Evolutionary conservation across 768 basidiomycete genomes (phyloP).

Genomic region (Hypholoma sublateritium): DNA sequence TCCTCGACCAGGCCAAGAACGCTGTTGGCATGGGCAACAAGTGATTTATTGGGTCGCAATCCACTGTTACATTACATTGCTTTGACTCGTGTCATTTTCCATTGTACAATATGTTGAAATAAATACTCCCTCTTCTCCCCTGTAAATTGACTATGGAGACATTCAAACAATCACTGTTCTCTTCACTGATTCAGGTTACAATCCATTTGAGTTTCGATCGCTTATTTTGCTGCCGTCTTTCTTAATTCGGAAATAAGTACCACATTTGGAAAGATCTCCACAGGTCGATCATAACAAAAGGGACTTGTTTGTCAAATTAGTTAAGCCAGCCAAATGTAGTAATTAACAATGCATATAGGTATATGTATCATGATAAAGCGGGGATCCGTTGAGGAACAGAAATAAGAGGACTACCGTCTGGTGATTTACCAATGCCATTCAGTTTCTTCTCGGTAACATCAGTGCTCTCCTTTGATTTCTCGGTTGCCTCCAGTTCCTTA

Average conservation of each 20-base stretch:
- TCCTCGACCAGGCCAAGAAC: conserved; percentile 53
- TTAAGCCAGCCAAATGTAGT: neutral
- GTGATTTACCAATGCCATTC: neutral
- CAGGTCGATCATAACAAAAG: neutral
- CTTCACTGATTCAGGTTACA: no score
- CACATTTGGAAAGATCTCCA: neutral
- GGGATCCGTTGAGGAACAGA: neutral
- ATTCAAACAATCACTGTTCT: no score
- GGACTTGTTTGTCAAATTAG: no score
- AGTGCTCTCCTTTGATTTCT: conserved; percentile 4
- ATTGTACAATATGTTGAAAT: conserved; percentile 8
- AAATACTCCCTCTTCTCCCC: neutral
- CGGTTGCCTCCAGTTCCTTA: conserved; percentile 28
- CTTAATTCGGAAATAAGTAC: neutral
- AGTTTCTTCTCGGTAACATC: conserved; percentile 11
- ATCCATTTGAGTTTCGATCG: no score
- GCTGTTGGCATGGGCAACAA: conserved; percentile 43
- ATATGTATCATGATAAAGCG: neutral
- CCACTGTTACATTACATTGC: neutral
- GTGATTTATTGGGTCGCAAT: neutral
- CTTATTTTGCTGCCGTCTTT: neutral
- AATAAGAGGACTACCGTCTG: neutral
- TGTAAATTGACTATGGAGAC: conserved; percentile 3
- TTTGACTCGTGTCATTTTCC: neutral
- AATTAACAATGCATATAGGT: neutral